These are phyloP conservation scores for Tylopilus sp. DNA, from an alignment of 768 basidiomycete genomes.

Conservation along the genomic window DNA sequence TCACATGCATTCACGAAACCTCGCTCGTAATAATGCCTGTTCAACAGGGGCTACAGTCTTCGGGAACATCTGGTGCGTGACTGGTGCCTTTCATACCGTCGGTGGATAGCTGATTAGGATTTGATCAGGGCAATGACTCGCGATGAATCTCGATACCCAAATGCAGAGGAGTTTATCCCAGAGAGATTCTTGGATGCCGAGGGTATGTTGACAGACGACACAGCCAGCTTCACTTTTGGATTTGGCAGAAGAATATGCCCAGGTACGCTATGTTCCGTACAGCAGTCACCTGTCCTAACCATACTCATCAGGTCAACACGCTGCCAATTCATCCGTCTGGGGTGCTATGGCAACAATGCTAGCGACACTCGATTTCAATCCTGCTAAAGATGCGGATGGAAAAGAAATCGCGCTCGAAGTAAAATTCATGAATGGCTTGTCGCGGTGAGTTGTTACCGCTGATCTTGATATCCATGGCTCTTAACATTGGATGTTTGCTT, in stretches of 20 bases:
- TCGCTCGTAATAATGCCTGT: not conserved
- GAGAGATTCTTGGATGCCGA: constrained; percentile 11
- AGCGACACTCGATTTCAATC: constrained; percentile 18
- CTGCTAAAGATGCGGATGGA: constrained; percentile 7
- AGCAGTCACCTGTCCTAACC: not conserved
- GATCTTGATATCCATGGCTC: not conserved
- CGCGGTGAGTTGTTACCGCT: constrained; percentile 3
- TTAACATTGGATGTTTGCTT: not conserved
- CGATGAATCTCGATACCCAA: constrained; percentile 17
- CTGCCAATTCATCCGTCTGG: constrained; percentile 7
- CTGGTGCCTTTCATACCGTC: not conserved
- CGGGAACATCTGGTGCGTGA: constrained; percentile 12
- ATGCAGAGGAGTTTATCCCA: constrained; percentile 13
- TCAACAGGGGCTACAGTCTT: constrained; percentile 11
- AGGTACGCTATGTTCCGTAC: constrained; percentile 1
- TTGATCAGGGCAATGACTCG: constrained; percentile 17
- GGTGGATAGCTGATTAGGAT: not conserved
- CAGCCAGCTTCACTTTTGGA: constrained; percentile 12
- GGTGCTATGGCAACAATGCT: constrained; percentile 17
- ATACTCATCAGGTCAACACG: constrained; percentile 8
- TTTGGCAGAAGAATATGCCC: constrained; percentile 17
- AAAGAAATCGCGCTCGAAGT: constrained; percentile 5
- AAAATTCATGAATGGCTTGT: constrained; percentile 2
- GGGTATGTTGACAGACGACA: constrained; percentile 10
- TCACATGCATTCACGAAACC: not conserved